Evolutionary conservation across 768 basidiomycete genomes (phyloP), one percentile per base, ranked within the genome.

Genomic region (Lactarius sp.): DNA sequence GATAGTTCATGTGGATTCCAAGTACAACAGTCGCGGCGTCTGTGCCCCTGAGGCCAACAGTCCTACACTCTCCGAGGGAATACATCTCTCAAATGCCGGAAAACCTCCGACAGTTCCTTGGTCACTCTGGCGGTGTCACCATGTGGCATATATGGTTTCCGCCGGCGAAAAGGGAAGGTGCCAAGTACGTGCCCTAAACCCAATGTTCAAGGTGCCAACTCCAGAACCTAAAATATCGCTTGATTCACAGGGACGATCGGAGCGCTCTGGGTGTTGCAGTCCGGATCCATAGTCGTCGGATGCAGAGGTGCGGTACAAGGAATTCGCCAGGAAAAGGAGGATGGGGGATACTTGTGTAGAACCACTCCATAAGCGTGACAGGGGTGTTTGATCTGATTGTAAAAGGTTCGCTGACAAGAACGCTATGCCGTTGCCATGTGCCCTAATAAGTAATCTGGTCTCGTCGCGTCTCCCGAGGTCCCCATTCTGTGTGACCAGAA

Each of bases 371-470:
- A 16, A 60, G 39, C 18, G 4, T 20, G 41, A 14, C 31, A 13
- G 10, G 4, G 0, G 7, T 61, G 12, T 3, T 41, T 47, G 6
- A 39, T 20, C 5, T 18, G 22, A 54, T 31, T 34, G 52, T 53
- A 65, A 65, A 60, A 60, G 59, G 57, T 65, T 56, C 59, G 64
- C 64, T 52, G 64, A 60, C 50, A 22, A 51, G 53, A 54, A 34
- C 7, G 49, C 50, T 27, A 56, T 56, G 59, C 33, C 59, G 50
- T 56, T 34, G 42, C 16, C 18, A 27, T 4, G 39, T 22, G 5
- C 18, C 37, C n/a, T 18, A 16, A 20, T 12, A 9, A 16, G 42
- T 6, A 18, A 54, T 12, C 6, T n/a, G 6, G 8, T 13, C 44
- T 18, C n/a, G 14, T 46, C 12, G 2, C 3, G 12, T 36, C 27